A percentile compares a stretch with the other conserved stretches of the same genome.
Evolutionary conservation across 257 asterid genomes (phyloP).

Genomic region (Nicotiana noctiflora): DNA sequence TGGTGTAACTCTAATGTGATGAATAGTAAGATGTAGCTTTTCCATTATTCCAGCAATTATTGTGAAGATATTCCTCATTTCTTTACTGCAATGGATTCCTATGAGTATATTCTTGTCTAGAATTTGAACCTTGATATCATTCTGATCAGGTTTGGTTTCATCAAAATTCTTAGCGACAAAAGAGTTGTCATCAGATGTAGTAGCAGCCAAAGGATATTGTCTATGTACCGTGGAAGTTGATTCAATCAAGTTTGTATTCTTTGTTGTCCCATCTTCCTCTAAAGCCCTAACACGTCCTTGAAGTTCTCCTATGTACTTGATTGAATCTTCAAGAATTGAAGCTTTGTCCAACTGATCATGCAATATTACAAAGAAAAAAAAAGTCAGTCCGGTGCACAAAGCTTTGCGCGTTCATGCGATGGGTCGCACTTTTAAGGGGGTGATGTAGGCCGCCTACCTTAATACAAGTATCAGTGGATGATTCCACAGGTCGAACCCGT

Average conservation of each 20-base stretch:
- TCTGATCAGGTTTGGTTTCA: neutral
- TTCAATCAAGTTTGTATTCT: neutral
- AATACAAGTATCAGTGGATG: too few species aligned
- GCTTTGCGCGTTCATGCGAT: too few species aligned
- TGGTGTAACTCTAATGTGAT: neutral
- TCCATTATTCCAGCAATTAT: constrained; percentile 2
- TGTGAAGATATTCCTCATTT: neutral
- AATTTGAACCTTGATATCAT: constrained; percentile 1
- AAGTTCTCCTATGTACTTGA: constrained; percentile 4
- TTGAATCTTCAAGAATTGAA: constrained; percentile 7
- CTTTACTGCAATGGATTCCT: neutral
- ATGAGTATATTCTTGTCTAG: neutral
- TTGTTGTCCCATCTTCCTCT: neutral
- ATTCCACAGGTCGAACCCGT: too few species aligned
- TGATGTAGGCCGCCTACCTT: too few species aligned
- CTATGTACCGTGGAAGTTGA: neutral
- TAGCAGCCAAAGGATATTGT: neutral
- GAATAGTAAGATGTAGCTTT: neutral
- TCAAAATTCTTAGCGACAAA: neutral
- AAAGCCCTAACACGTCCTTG: neutral
- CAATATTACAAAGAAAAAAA: neutral
- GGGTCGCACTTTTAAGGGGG: too few species aligned
- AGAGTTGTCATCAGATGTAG: neutral
- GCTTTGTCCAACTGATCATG: constrained; percentile 5
- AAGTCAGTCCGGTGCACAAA: too few species aligned